Evolutionary conservation across 768 basidiomycete species (phyloP).

Genomic region (Chalciporus chontae): DNA sequence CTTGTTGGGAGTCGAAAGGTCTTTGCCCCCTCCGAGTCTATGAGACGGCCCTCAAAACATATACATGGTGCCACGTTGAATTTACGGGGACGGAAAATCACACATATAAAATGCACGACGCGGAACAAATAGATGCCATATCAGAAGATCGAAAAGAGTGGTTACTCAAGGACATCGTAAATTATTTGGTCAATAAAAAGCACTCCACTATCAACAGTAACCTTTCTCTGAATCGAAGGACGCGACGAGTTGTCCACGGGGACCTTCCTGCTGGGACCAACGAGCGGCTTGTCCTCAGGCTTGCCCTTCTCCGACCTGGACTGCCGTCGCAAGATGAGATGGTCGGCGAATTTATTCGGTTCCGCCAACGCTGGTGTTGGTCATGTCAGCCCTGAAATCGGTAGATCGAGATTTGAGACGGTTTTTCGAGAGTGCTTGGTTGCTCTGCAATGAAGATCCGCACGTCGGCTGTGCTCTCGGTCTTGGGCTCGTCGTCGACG

Average conservation of each 20-base stretch:
- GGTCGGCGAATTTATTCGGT: slow-evolving; percentile 65
- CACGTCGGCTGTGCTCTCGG: slow-evolving; percentile 61
- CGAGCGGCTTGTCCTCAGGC: slow-evolving; percentile 38
- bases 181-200: too few relatives aligned
- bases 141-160: background rate
- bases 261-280: slow-evolving; percentile 51
- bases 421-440: slow-evolving; percentile 24
- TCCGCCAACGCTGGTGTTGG: slow-evolving; percentile 8
- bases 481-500: slow-evolving; percentile 25
- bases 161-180: background rate
- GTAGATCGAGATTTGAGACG: slow-evolving; percentile 40
- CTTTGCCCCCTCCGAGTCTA: too few relatives aligned
- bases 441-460: slow-evolving; percentile 27
- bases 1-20: too few relatives aligned
- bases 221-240: slow-evolving; percentile 59
- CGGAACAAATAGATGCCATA: too few relatives aligned
- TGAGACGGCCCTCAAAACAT: too few relatives aligned
- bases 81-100: too few relatives aligned
- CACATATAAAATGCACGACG: too few relatives aligned
- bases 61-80: too few relatives aligned
- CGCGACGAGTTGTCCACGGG: slow-evolving; percentile 79
- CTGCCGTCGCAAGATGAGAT: slow-evolving; percentile 66
- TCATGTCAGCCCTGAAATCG: slow-evolving; percentile 27
- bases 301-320: slow-evolving; percentile 41
- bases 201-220: slow-evolving; percentile 1